phyloP scores from a whole-genome alignment of 805 yeast species.

The Wickerhamomyces rabaulensis region DNA sequence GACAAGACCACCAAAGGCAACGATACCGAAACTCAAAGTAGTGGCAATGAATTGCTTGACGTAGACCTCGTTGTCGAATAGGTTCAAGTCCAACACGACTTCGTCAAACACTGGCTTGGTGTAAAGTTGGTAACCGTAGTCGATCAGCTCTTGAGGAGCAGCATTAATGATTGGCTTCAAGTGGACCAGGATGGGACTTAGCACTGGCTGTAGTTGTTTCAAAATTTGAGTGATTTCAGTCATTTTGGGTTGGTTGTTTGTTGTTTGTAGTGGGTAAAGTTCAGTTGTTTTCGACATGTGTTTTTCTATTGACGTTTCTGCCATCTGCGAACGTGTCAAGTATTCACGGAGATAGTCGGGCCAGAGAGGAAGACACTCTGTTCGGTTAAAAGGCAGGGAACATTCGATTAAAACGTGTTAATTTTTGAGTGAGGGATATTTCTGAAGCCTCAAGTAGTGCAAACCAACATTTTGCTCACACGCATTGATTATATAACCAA shows the following conservation, averaged over 20 bases:
- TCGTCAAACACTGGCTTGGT: constrained; percentile 24
- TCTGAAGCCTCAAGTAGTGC: no score
- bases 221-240: background rate
- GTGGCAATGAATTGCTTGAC: constrained; percentile 27
- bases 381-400: no score
- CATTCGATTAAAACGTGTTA: no score
- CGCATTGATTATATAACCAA: no score
- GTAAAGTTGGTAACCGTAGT: constrained; percentile 21
- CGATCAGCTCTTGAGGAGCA: constrained; percentile 21
- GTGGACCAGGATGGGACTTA: constrained; percentile 14
- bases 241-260: background rate
- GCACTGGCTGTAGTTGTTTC: constrained; percentile 10
- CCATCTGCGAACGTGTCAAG: background rate
- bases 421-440: no score
- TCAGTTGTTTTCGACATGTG: background rate
- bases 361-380: no score
- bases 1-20: constrained; percentile 31
- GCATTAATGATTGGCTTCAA: constrained; percentile 13
- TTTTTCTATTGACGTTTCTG: background rate
- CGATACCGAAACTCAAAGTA: constrained; percentile 31
- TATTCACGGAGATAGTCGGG: background rate
- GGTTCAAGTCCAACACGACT: constrained; percentile 22
- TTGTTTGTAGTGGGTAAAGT: background rate
- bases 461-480: no score
- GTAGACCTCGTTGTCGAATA: constrained; percentile 21